phyloP scores from a whole-genome alignment of 306 rosid species.

The Prinsepia uniflora region DNA sequence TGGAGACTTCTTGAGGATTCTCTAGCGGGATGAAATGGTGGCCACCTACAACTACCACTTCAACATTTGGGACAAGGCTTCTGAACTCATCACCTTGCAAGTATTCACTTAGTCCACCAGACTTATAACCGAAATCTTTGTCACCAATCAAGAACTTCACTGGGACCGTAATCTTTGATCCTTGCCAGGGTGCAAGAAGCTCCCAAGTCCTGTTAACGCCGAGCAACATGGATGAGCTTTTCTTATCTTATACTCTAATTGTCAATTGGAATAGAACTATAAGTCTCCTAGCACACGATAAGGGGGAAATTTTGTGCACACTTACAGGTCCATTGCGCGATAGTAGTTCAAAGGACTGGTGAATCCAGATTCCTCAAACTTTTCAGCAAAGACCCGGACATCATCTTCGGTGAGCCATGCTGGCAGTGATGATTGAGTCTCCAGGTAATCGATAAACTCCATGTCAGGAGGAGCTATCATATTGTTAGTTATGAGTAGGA shows the following conservation, averaged over 20 bases:
- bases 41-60: conserved; percentile 37
- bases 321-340: conserved; percentile 71
- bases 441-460: conserved; percentile 66
- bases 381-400: conserved; percentile 58
- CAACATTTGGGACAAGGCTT: conserved; percentile 40
- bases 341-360: conserved; percentile 73
- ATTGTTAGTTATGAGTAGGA: conserved; percentile 30
- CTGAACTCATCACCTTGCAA: conserved; percentile 38
- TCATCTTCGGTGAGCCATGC: conserved; percentile 75
- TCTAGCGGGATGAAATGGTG: conserved; percentile 38
- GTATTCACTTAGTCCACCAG: conserved; percentile 31
- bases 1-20: conserved; percentile 35
- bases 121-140: conserved; percentile 34
- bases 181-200: conserved; percentile 49
- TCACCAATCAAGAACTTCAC: conserved; percentile 36
- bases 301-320: background rate
- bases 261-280: background rate
- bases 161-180: conserved; percentile 31
- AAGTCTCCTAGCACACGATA: background rate
- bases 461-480: conserved; percentile 54
- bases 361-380: conserved; percentile 74
- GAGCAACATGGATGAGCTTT: background rate
- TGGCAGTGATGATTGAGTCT: conserved; percentile 55
- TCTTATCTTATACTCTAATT: background rate
- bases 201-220: conserved; percentile 40